Evolutionary conservation across 1,284 basidiomycete genomes (phyloP).

Genomic region (Microbotryum lychnidis-dioicae): DNA sequence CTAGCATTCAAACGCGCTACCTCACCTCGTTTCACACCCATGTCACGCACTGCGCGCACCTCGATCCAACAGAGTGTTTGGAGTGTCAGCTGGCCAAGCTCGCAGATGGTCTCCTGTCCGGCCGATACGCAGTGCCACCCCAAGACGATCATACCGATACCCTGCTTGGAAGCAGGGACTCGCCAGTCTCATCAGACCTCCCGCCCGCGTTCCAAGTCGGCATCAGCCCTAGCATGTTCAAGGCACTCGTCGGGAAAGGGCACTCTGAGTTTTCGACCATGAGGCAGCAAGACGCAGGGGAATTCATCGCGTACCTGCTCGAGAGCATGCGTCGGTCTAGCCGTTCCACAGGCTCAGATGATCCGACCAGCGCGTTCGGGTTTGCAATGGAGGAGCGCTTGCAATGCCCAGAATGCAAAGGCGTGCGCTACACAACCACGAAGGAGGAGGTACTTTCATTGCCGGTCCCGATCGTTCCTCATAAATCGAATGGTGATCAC

Average conservation of each 20-base stretch:
- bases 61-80: conserved; percentile 71
- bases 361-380: conserved; percentile 67
- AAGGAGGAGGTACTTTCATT: conserved; percentile 52
- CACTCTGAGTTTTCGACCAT: conserved; percentile 94
- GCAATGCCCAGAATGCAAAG: conserved; percentile 69
- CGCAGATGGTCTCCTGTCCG: conserved; percentile 84
- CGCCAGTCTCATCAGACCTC: neutral
- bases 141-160: conserved; percentile 32
- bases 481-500: conserved; percentile 38
- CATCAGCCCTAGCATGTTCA: conserved; percentile 75
- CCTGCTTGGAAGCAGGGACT: conserved; percentile 21
- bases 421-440: conserved; percentile 84
- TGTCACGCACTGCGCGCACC: conserved; percentile 56
- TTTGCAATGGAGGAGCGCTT: conserved; percentile 80
- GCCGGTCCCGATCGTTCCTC: conserved; percentile 68
- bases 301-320: conserved; percentile 80
- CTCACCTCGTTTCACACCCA: conserved; percentile 52
- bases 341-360: conserved; percentile 44
- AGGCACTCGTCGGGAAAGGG: conserved; percentile 79
- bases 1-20: conserved; percentile 70
- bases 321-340: conserved; percentile 59
- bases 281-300: conserved; percentile 94
- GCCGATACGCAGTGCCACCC: conserved; percentile 72
- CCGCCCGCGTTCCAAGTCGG: conserved; percentile 67
- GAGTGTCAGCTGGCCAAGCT: conserved; percentile 94